These are phyloP conservation scores for Pistacia atlantica DNA, from an alignment of 345 rosid species.

Conservation along the genomic window DNA sequence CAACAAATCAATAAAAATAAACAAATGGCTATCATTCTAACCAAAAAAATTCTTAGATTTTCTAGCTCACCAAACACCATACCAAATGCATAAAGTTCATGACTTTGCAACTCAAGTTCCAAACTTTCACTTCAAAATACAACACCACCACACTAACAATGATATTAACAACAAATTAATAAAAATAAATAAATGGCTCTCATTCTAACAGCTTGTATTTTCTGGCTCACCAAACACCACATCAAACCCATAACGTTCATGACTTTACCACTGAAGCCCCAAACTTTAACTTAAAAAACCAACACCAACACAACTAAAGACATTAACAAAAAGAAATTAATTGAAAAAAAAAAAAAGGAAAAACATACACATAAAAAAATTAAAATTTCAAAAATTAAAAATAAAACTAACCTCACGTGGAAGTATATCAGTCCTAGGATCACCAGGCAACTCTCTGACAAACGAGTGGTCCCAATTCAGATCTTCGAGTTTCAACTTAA, in stretches of 20 bases:
- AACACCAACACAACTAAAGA: not conserved
- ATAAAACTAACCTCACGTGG: conserved; percentile 73
- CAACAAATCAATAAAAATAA: not conserved
- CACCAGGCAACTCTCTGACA: conserved; percentile 84
- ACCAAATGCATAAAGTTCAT: not conserved
- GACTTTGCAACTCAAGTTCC: not conserved
- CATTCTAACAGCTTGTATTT: too few relatives aligned
- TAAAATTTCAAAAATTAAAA: not conserved
- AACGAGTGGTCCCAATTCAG: conserved; percentile 93
- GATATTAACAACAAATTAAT: not conserved
- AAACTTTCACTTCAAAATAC: not conserved
- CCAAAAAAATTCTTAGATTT: too few relatives aligned
- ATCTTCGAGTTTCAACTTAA: conserved; percentile 59
- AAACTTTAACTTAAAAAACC: not conserved
- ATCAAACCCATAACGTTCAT: not conserved
- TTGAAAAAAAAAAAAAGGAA: not conserved
- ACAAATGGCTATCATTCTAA: not conserved
- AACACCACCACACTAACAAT: too few relatives aligned
- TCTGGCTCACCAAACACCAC: too few relatives aligned
- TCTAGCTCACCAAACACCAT: too few relatives aligned
- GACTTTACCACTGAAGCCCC: not conserved
- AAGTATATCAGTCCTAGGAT: conserved; percentile 58
- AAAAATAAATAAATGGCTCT: not conserved
- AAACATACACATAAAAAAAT: not conserved
- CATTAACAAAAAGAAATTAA: not conserved